phyloP scores from a whole-genome alignment of 768 basidiomycete genomes.

The Amanita muscaria region DNA sequence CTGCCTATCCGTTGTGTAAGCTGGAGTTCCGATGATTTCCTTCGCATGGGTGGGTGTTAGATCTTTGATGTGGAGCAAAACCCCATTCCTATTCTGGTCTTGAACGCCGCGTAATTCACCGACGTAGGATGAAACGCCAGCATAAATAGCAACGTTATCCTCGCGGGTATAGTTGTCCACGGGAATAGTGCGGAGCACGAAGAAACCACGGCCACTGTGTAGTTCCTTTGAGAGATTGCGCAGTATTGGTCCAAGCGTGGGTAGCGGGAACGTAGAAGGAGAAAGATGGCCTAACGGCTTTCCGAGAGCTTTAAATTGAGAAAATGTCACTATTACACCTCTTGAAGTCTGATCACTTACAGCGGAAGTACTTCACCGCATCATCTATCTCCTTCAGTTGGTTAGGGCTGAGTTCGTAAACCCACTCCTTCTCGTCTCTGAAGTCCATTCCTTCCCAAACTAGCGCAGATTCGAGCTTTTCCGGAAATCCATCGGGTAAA shows the following conservation, averaged over 20 bases:
- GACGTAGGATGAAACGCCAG: constrained; percentile 39
- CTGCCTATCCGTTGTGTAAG: constrained; percentile 41
- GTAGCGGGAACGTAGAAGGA: constrained; percentile 33
- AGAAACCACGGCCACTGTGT: constrained; percentile 39
- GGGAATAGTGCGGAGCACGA: constrained; percentile 38
- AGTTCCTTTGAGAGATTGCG: constrained; percentile 31
- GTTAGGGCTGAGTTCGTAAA: constrained; percentile 22
- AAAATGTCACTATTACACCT: no score
- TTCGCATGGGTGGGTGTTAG: constrained; percentile 33
- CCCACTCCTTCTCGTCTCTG: constrained; percentile 32
- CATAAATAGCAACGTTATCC: constrained; percentile 34
- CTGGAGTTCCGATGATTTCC: constrained; percentile 33
- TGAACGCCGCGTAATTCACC: constrained; percentile 35
- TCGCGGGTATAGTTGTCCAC: constrained; percentile 31
- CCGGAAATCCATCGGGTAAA: constrained; percentile 29
- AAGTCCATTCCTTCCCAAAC: constrained; percentile 39
- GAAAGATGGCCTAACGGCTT: constrained; percentile 23
- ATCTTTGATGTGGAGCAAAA: constrained; percentile 40
- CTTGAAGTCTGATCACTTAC: constrained; percentile 13
- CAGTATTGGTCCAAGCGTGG: constrained; percentile 27
- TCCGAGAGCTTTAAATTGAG: constrained; percentile 9
- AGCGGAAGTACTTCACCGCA: constrained; percentile 25
- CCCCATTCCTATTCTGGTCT: constrained; percentile 30
- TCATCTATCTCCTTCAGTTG: constrained; percentile 29
- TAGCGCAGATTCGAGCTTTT: constrained; percentile 25